Conservation (phyloP, 2,329 filamentous ascomycete species). For the Fusarium sp. region DNA sequence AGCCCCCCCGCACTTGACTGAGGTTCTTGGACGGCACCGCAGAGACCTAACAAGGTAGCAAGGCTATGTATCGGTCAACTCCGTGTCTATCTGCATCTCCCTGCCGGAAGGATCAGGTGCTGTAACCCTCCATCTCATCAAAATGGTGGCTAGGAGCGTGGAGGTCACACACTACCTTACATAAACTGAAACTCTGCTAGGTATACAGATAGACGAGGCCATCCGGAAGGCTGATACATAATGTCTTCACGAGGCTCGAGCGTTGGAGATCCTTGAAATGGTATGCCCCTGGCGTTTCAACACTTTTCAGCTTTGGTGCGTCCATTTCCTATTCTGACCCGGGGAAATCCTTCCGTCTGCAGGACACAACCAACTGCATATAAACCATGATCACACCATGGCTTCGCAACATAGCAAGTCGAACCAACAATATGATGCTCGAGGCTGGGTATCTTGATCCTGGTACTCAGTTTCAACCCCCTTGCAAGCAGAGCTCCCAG, state of each 20-base stretch:
- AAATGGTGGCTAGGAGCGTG: conserved; percentile 20
- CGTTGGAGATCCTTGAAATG: not conserved
- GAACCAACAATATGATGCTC: conserved; percentile 8
- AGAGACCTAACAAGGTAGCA: not conserved
- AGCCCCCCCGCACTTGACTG: conserved; percentile 9
- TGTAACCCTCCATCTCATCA: conserved; percentile 7
- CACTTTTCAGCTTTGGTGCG: conserved; percentile 16
- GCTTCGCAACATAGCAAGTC: not conserved
- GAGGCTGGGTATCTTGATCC: not conserved
- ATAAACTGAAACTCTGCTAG: conserved; percentile 17
- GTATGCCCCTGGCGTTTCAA: not conserved
- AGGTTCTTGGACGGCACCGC: conserved; percentile 16
- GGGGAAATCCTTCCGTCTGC: conserved; percentile 24
- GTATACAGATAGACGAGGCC: not conserved
- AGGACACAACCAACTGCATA: conserved; percentile 27
- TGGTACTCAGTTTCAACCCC: not conserved
- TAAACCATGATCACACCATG: not conserved
- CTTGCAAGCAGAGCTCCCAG: not conserved
- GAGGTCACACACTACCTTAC: conserved; percentile 10
- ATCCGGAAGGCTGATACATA: not conserved
- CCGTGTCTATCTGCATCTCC: conserved; percentile 18
- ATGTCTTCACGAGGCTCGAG: not conserved
- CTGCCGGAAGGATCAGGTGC: not conserved
- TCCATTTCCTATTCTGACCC: conserved; percentile 12
- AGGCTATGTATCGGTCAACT: conserved; percentile 10